Evolutionary conservation across 441 rosid species (phyloP), one percentile per base, ranked within the genome.

Genomic region (Erodium texanum): DNA sequence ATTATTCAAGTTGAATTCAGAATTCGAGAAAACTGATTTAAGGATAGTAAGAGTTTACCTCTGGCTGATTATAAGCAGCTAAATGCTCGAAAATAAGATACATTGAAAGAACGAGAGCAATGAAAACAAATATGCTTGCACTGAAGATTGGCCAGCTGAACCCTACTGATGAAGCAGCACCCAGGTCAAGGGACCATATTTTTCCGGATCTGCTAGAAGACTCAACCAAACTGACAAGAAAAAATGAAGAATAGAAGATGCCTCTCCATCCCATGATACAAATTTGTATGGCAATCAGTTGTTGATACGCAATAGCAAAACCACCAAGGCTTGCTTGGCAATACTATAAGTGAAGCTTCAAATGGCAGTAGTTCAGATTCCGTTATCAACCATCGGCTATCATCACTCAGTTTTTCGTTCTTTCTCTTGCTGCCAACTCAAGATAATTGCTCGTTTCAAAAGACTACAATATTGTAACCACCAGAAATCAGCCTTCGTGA

Each of bases 31-130:
- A 45, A 45, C 16, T 11, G 27, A 19, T 20, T 24, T 1, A 74
- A 2, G 23, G 65, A 70, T 62, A 15, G 66, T 19, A 61, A 41
- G 65, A 70, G 76, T 77, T 72, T 78, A 93, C 98, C 96, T 93
- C 96, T 10, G 98, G 98, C 78, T 89, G 94, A 78, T 90, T 87
- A 77, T 93, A 93, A 71, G 93, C 77, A 71, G 95, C 93, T 67
- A 93, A 72, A 75, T 93, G 98, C 84, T 93, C 93, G 32, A 90
- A 82, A 76, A 86, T 86, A 38, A 93, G 95, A 79, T 86, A 90
- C 85, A 84, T 86, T 66, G 97, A 85, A 74, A 93, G 89, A 68
- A 85, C 73, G 70, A 93, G 83, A 41, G 97, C 97, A 70, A 85
- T 84, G 58, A 85, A 70, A 7, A 90, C 96, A 58, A 90, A 93